Percentiles rank a stretch among this genome's conserved stretches.
These are phyloP conservation scores for Nitzschia inconspicua DNA, from an alignment of 108 stramenopile species.

Conservation along the genomic window DNA sequence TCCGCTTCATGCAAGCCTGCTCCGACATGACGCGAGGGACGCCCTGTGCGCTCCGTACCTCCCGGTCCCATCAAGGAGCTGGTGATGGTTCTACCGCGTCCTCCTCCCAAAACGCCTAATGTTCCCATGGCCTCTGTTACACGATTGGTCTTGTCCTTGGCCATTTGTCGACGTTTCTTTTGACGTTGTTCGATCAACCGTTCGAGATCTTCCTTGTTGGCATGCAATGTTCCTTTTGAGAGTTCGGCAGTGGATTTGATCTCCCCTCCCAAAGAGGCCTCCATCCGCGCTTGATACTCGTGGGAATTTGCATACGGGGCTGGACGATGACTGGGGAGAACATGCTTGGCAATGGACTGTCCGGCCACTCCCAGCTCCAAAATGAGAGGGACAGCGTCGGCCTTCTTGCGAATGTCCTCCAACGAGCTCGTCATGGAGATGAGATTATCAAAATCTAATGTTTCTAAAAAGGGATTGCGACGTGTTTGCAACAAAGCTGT, in stretches of 20 bases:
- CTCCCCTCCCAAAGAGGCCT: slow-evolving; percentile 15
- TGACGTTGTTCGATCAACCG: slow-evolving; percentile 68
- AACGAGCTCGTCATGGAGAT: slow-evolving; percentile 63
- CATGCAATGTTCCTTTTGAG: slow-evolving; percentile 37
- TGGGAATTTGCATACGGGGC: slow-evolving; percentile 53
- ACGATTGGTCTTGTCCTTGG: slow-evolving; percentile 83
- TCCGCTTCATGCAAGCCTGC: slow-evolving; percentile 65
- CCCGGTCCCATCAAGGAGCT: slow-evolving; percentile 87
- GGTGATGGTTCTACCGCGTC: slow-evolving; percentile 82
- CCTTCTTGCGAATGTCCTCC: slow-evolving; percentile 44
- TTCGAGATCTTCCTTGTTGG: slow-evolving; percentile 60
- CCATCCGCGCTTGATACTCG: slow-evolving; percentile 63
- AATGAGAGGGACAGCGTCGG: slow-evolving; percentile 57
- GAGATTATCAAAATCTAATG: slow-evolving; percentile 55
- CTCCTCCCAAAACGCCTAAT: slow-evolving; percentile 51
- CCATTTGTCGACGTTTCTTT: slow-evolving; percentile 76
- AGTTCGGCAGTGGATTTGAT: slow-evolving; percentile 51
- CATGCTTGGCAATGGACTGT: slow-evolving; percentile 64
- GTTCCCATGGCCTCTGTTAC: slow-evolving; percentile 80
- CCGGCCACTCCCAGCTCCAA: slow-evolving; percentile 77
- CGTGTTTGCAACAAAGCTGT: slow-evolving; percentile 29
- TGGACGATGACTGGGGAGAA: slow-evolving; percentile 64
- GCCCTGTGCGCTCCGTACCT: slow-evolving; percentile 84
- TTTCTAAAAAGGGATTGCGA: slow-evolving; percentile 78
- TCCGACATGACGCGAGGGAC: slow-evolving; percentile 59